These are phyloP conservation scores for Cucurbita pepo DNA, from an alignment of 306 rosid species.

Conservation along the genomic window DNA sequence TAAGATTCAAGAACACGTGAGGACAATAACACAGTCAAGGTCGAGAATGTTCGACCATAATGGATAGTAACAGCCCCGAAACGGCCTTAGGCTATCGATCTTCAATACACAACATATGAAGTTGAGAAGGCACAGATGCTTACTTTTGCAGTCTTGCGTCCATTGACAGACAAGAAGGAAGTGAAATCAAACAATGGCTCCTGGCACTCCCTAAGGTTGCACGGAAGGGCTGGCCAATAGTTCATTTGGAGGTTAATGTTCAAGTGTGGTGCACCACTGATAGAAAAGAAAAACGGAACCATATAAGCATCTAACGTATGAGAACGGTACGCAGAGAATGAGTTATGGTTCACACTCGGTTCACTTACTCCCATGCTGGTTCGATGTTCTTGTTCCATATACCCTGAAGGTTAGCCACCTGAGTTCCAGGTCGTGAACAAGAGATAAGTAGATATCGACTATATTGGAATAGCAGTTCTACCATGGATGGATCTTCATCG, in stretches of 20 bases:
- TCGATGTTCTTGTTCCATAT: constrained; percentile 67
- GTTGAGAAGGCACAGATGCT: constrained; percentile 6
- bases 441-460: constrained; percentile 86
- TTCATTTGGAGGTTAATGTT: constrained; percentile 94
- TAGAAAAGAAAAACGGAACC: constrained; percentile 5
- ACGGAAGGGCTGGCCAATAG: constrained; percentile 90
- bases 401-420: constrained; percentile 79
- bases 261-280: constrained; percentile 90
- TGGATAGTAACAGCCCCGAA: neutral
- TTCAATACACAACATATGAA: neutral
- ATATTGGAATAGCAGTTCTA: constrained; percentile 83
- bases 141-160: constrained; percentile 81
- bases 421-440: constrained; percentile 80
- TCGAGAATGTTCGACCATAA: neutral
- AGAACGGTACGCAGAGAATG: neutral
- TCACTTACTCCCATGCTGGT: constrained; percentile 77
- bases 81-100: neutral
- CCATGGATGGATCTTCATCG: constrained; percentile 85
- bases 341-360: neutral
- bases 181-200: constrained; percentile 67
- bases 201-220: constrained; percentile 85
- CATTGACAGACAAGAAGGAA: constrained; percentile 46
- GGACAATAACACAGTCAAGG: neutral
- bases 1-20: neutral
- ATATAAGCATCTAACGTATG: constrained; percentile 7